A percentile compares a stretch with the other conserved stretches of the same genome.
These are phyloP conservation scores for Monosporascus ibericus DNA, from an alignment of 2,329 filamentous ascomycete genomes.

Conservation along the genomic window DNA sequence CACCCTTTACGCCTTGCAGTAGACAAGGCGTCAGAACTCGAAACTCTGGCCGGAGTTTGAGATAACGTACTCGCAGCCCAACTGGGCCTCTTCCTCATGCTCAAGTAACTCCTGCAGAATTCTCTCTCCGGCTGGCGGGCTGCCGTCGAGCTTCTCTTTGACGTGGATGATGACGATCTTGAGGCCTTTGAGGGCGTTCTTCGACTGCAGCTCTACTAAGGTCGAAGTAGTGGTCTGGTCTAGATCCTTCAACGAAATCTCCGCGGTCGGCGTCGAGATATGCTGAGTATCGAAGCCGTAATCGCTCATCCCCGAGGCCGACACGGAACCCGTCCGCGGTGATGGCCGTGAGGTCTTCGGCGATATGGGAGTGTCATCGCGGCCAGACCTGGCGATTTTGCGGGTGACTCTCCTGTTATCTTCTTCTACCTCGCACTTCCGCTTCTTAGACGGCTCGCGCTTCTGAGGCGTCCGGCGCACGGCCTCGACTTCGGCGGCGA, in stretches of 20 bases:
- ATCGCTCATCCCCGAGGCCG: constrained; percentile 9
- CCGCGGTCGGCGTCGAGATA: constrained; percentile 41
- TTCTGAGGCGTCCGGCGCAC: constrained; percentile 37
- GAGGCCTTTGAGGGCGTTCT: constrained; percentile 59
- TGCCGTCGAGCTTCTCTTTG: constrained; percentile 78
- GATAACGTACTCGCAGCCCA: constrained; percentile 78
- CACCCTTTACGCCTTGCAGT: too few relatives aligned
- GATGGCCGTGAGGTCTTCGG: constrained; percentile 39
- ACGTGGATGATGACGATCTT: constrained; percentile 88
- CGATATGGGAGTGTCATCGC: constrained; percentile 43
- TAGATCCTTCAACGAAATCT: constrained; percentile 35
- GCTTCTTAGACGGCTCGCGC: constrained; percentile 50
- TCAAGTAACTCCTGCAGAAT: constrained; percentile 66
- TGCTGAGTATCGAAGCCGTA: constrained; percentile 32
- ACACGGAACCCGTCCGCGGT: constrained; percentile 18
- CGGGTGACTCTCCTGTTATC: constrained; percentile 8
- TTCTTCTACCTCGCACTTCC: constrained; percentile 51
- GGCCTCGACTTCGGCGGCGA: constrained; percentile 66
- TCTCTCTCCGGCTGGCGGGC: constrained; percentile 52
- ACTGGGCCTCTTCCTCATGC: constrained; percentile 55
- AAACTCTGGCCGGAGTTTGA: constrained; percentile 59
- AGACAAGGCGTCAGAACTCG: constrained; percentile 33
- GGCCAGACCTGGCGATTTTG: constrained; percentile 9
- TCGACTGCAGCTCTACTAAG: constrained; percentile 12
- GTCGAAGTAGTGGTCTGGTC: constrained; percentile 16